These are phyloP conservation scores for Saccharomyces hybrid DNA, from an alignment of 1,139 yeast species.

Conservation along the genomic window DNA sequence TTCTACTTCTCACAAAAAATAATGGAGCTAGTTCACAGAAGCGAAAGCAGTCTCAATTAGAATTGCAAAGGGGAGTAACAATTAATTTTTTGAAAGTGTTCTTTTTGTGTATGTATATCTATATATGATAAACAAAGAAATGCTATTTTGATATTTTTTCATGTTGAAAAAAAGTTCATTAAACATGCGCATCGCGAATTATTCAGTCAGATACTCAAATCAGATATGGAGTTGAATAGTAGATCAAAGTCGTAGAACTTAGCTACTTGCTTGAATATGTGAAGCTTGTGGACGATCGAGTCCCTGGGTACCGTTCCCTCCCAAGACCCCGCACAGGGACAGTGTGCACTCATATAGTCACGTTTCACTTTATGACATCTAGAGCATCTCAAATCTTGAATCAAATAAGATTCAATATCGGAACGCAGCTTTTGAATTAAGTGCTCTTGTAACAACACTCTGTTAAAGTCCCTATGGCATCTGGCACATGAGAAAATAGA, in stretches of 20 bases:
- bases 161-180: background rate
- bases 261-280: conserved; percentile 53
- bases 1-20: background rate
- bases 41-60: too few relatives aligned
- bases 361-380: conserved; percentile 66
- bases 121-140: background rate
- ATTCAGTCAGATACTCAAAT: conserved; percentile 10
- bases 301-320: conserved; percentile 44
- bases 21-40: too few relatives aligned
- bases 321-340: conserved; percentile 89
- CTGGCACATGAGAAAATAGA: conserved; percentile 58
- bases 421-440: conserved; percentile 58
- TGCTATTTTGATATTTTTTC: background rate
- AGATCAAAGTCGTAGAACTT: conserved; percentile 52
- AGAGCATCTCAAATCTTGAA: conserved; percentile 74
- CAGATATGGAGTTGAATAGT: conserved; percentile 42
- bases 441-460: conserved; percentile 68
- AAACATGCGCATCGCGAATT: background rate
- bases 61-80: background rate
- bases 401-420: conserved; percentile 50
- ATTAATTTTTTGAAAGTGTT: background rate
- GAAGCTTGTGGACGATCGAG: conserved; percentile 40
- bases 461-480: conserved; percentile 60
- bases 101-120: background rate
- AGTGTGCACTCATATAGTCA: conserved; percentile 64